These are phyloP conservation scores for Persicaria maculosa DNA, from an alignment of 148 eudicot species.

Conservation along the genomic window DNA sequence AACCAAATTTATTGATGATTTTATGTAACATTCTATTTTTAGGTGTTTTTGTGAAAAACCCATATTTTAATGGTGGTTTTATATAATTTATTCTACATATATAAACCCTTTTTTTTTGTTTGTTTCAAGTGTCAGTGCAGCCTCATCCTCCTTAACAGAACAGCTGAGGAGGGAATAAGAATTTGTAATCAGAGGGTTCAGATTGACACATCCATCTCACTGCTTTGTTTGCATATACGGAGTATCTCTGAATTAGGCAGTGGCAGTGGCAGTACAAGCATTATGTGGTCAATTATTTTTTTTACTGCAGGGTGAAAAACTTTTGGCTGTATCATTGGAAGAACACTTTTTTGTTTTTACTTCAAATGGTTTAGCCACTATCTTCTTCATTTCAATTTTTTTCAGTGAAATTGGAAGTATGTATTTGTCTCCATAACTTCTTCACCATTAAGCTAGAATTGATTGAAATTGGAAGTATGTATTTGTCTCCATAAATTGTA, in stretches of 20 bases:
- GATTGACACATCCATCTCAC: conserved; percentile 6
- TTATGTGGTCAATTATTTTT: conserved; percentile 6
- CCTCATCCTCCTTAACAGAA: neutral
- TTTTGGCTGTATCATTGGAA: neutral
- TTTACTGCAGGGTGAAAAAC: neutral
- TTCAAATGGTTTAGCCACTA: neutral
- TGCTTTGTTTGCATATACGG: conserved; percentile 2
- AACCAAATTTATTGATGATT: too few species aligned
- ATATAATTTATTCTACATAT: too few species aligned
- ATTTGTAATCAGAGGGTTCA: conserved; percentile 1
- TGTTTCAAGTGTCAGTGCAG: neutral
- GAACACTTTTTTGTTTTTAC: neutral
- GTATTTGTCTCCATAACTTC: neutral
- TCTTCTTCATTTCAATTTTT: too few species aligned
- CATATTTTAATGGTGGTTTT: too few species aligned
- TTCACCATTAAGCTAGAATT: neutral
- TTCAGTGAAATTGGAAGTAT: neutral
- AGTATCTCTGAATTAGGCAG: neutral
- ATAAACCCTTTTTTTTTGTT: too few species aligned
- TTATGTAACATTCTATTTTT: too few species aligned
- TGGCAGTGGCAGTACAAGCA: neutral
- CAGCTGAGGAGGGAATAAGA: conserved; percentile 2
- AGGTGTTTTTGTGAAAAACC: too few species aligned
- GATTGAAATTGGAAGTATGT: neutral
- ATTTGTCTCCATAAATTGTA: neutral